These are phyloP conservation scores for Fusarium bulbicola DNA, from an alignment of 2,329 filamentous ascomycete genomes.

Conservation along the genomic window DNA sequence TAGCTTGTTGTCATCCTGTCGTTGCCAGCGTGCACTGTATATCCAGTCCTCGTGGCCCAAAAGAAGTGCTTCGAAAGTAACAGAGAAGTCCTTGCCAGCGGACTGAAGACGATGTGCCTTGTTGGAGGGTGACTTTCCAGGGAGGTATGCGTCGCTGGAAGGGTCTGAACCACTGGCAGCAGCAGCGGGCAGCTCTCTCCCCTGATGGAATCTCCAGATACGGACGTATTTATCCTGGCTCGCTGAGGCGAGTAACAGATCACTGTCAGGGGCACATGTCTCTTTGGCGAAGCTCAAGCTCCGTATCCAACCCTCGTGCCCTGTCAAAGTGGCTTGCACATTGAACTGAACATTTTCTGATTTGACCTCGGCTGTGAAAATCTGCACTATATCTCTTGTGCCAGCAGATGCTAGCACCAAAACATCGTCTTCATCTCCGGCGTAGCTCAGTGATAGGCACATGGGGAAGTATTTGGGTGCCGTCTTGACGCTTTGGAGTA, in stretches of 20 bases:
- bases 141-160: conserved; percentile 64
- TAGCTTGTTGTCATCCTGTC: conserved; percentile 60
- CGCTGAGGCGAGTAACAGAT: conserved; percentile 87
- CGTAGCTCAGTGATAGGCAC: conserved; percentile 71
- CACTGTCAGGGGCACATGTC: conserved; percentile 60
- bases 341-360: conserved; percentile 63
- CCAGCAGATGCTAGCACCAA: conserved; percentile 85
- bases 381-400: conserved; percentile 82
- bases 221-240: conserved; percentile 98
- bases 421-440: conserved; percentile 62
- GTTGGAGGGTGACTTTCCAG: conserved; percentile 82
- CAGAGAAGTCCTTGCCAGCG: conserved; percentile 71
- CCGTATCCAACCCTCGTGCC: conserved; percentile 95
- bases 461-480: conserved; percentile 85
- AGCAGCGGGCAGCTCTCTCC: conserved; percentile 68
- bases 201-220: conserved; percentile 85
- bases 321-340: conserved; percentile 79
- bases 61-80: conserved; percentile 93
- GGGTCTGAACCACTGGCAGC: conserved; percentile 65
- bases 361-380: conserved; percentile 70
- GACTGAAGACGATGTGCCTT: conserved; percentile 83
- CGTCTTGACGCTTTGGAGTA: conserved; percentile 76
- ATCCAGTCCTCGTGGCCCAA: conserved; percentile 99
- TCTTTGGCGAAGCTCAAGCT: conserved; percentile 82
- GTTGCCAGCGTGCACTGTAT: conserved; percentile 83